Percentiles rank a stretch among this genome's conserved stretches.
These are phyloP conservation scores for Chlamydomonas incerta DNA, from an alignment of 139 green algal species.

Conservation along the genomic window DNA sequence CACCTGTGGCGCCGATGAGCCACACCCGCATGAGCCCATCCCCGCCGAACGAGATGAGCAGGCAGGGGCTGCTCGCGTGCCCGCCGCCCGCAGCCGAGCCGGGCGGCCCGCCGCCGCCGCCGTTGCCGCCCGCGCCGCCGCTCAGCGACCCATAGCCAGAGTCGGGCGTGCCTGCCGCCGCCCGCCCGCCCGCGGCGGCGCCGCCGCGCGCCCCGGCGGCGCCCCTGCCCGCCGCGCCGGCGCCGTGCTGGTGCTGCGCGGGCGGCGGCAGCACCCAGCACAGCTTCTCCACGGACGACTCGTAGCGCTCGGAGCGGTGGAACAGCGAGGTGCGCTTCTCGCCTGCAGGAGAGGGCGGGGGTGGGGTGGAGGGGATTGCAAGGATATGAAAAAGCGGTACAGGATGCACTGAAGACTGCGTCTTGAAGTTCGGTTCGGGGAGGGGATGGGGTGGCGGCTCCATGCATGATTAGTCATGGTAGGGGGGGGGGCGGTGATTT, in stretches of 20 bases:
- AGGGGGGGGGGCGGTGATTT: too few relatives aligned
- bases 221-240: background rate
- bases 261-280: slow-evolving; percentile 60
- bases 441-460: too few relatives aligned
- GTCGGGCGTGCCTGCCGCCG: background rate
- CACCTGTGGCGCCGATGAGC: slow-evolving; percentile 54
- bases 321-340: slow-evolving; percentile 53
- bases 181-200: background rate
- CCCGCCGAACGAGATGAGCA: slow-evolving; percentile 73
- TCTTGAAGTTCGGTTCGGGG: too few relatives aligned
- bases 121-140: too few relatives aligned
- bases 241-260: too few relatives aligned
- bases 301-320: slow-evolving; percentile 68
- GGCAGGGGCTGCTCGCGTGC: slow-evolving; percentile 30
- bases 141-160: background rate
- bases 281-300: slow-evolving; percentile 69
- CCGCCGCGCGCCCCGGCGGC: background rate
- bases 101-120: too few relatives aligned
- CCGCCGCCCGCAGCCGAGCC: too few relatives aligned
- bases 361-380: background rate
- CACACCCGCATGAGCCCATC: slow-evolving; percentile 80
- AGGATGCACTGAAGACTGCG: too few relatives aligned
- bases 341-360: background rate
- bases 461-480: too few relatives aligned
- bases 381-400: too few relatives aligned